Evolutionary conservation across 805 yeast species (phyloP).

Genomic region (Candida alai): DNA sequence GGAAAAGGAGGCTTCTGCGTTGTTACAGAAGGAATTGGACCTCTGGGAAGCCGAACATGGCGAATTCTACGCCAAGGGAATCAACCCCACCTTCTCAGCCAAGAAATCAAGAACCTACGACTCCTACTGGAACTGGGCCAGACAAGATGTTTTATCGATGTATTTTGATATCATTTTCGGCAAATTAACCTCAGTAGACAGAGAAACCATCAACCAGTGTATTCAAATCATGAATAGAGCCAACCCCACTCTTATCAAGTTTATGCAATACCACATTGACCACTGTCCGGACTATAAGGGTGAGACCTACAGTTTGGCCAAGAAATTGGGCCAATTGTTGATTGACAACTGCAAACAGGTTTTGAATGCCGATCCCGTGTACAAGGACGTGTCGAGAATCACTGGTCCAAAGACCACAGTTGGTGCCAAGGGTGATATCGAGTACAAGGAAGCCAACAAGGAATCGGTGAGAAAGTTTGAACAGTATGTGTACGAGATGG

Average conservation of each 20-base stretch:
- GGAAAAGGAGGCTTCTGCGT: slow-evolving; percentile 80
- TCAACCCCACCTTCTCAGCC: slow-evolving; percentile 83
- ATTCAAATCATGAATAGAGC: slow-evolving; percentile 97
- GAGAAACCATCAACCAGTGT: slow-evolving; percentile 95
- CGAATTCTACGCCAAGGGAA: slow-evolving; percentile 89
- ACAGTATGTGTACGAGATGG: slow-evolving; percentile 94
- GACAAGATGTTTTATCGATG: slow-evolving; percentile 92
- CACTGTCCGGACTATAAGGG: slow-evolving; percentile 81
- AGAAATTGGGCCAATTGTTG: slow-evolving; percentile 85
- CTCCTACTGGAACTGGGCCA: slow-evolving; percentile 99
- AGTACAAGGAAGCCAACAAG: slow-evolving; percentile 80
- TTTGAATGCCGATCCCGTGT: slow-evolving; percentile 75
- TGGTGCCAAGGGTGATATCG: slow-evolving; percentile 83
- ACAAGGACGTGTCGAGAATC: slow-evolving; percentile 91
- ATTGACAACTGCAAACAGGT: slow-evolving; percentile 95
- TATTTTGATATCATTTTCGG: slow-evolving; percentile 96
- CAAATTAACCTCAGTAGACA: slow-evolving; percentile 80
- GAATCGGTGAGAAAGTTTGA: slow-evolving; percentile 91
- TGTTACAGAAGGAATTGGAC: slow-evolving; percentile 87
- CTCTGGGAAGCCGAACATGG: slow-evolving; percentile 82
- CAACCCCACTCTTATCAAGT: slow-evolving; percentile 86
- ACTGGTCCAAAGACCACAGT: slow-evolving; percentile 92
- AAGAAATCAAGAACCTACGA: slow-evolving; percentile 95
- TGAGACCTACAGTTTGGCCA: slow-evolving; percentile 88
- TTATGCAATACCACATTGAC: slow-evolving; percentile 90